Percentiles rank a stretch among this genome's conserved stretches.
Conservation (phyloP, 73 alveolate genomes). For the Paramecium biaurelia region DNA sequence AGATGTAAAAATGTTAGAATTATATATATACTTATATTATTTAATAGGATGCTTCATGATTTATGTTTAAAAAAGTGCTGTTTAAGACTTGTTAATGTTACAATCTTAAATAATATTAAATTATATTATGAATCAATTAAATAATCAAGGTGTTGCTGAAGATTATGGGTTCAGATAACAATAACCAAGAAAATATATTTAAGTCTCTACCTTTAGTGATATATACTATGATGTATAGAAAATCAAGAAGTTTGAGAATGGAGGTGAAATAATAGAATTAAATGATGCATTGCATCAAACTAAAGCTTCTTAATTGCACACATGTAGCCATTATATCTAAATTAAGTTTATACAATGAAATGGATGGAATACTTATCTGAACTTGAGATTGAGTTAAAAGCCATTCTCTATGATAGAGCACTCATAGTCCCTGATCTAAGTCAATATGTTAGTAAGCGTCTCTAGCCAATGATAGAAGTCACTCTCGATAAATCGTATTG, state of each 20-base stretch:
- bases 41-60: too few species aligned
- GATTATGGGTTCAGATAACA: background rate
- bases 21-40: too few species aligned
- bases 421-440: background rate
- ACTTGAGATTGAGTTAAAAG: constrained; percentile 25
- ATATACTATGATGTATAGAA: background rate
- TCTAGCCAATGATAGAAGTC: background rate
- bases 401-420: background rate
- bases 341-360: background rate
- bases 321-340: background rate
- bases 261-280: background rate
- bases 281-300: background rate
- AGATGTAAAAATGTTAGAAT: too few species aligned
- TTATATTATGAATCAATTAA: background rate
- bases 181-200: background rate
- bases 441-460: background rate
- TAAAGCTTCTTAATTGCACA: background rate
- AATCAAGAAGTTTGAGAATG: background rate
- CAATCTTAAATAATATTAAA: background rate
- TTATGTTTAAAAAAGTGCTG: too few species aligned
- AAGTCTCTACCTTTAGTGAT: background rate
- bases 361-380: constrained; percentile 1
- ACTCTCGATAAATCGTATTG: background rate
- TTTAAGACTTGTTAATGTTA: background rate
- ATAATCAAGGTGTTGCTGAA: background rate